Evolutionary conservation across 768 basidiomycete species (phyloP).

Genomic region (Lentinus brumalis): DNA sequence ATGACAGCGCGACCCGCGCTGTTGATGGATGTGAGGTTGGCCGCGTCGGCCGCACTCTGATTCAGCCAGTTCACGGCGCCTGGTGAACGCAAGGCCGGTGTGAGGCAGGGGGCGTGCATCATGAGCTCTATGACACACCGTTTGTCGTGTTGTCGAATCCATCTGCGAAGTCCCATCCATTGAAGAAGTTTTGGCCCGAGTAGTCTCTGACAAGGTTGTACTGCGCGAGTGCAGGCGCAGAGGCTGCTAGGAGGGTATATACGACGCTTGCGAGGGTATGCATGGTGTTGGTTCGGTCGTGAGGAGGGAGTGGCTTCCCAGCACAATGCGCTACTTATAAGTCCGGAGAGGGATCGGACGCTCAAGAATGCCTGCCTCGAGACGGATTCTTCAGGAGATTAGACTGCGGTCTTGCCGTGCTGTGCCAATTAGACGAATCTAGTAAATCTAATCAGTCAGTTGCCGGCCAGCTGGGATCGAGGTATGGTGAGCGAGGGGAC

Average conservation of each 20-base stretch:
- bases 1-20: constrained; percentile 63
- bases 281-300: neutral
- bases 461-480: no score
- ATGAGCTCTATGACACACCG: constrained; percentile 22
- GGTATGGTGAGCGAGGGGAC: no score
- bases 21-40: constrained; percentile 62
- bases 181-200: constrained; percentile 43
- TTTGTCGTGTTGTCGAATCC: constrained; percentile 39
- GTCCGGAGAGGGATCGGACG: no score
- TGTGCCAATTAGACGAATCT: no score
- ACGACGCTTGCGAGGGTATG: neutral
- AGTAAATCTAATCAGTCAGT: no score
- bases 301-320: neutral
- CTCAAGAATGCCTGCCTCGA: no score
- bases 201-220: constrained; percentile 30
- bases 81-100: constrained; percentile 40
- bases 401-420: no score
- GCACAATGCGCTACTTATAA: no score
- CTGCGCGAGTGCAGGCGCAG: neutral
- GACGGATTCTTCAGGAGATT: no score
- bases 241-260: neutral
- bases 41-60: constrained; percentile 44
- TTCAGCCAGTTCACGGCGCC: constrained; percentile 68
- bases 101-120: no score
- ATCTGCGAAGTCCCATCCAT: constrained; percentile 44